Conservation (phyloP, 2,329 filamentous ascomycete genomes). For the Teratosphaeria gauchensis region DNA sequence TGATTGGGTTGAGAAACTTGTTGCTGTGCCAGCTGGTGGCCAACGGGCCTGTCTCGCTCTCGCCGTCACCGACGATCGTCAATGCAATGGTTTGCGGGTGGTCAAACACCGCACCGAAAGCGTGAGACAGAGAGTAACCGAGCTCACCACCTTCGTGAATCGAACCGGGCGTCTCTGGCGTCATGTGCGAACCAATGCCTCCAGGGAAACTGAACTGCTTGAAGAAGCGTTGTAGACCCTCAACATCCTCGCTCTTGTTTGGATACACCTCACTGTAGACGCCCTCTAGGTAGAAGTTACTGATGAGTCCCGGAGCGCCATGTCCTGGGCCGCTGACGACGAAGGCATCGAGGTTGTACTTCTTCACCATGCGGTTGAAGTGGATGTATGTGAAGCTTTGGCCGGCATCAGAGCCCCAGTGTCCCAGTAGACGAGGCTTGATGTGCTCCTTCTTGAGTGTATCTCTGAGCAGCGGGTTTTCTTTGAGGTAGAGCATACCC, state of each 20-base stretch:
- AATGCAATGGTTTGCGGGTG: slow-evolving; percentile 64
- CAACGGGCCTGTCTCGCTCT: slow-evolving; percentile 70
- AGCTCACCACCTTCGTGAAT: slow-evolving; percentile 69
- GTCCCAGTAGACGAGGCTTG: slow-evolving; percentile 64
- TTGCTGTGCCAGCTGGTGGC: slow-evolving; percentile 75
- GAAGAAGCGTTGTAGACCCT: slow-evolving; percentile 67
- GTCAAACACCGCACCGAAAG: slow-evolving; percentile 68
- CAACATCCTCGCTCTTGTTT: slow-evolving; percentile 57
- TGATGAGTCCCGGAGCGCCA: slow-evolving; percentile 65
- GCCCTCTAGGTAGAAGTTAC: slow-evolving; percentile 68
- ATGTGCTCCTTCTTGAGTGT: slow-evolving; percentile 60
- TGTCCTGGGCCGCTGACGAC: slow-evolving; percentile 72
- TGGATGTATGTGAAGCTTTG: slow-evolving; percentile 76
- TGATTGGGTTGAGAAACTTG: slow-evolving; percentile 72
- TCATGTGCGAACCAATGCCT: slow-evolving; percentile 68
- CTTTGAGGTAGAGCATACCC: slow-evolving; percentile 70
- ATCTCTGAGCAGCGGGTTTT: slow-evolving; percentile 63
- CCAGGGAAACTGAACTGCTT: slow-evolving; percentile 77
- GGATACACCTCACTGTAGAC: slow-evolving; percentile 71
- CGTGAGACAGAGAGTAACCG: slow-evolving; percentile 71
- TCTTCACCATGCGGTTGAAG: slow-evolving; percentile 73
- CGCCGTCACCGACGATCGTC: slow-evolving; percentile 71
- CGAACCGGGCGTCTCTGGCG: slow-evolving; percentile 67
- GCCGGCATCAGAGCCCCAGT: slow-evolving; percentile 72
- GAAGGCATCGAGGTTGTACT: slow-evolving; percentile 62